Evolutionary conservation across 2,329 filamentous ascomycete species (phyloP).

Genomic region (Botrytis porri): DNA sequence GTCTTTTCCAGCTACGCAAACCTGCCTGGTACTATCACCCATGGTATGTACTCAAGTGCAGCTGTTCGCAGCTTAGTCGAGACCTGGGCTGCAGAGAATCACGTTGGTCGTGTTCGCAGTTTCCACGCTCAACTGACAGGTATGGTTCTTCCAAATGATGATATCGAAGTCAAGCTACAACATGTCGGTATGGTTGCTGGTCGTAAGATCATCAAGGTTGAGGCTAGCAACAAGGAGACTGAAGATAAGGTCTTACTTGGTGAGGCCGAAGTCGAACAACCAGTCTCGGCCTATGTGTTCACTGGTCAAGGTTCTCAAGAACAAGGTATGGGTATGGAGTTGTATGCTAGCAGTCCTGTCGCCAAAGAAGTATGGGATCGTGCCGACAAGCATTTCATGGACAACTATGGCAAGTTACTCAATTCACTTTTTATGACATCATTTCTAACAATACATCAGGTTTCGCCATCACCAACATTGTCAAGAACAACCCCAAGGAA

Average conservation of each 20-base stretch:
- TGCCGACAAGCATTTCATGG: slow-evolving; percentile 95
- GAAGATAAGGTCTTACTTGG: slow-evolving; percentile 95
- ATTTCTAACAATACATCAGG: slow-evolving; percentile 47
- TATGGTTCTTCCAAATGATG: slow-evolving; percentile 97
- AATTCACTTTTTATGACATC: slow-evolving; percentile 8
- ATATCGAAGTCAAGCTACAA: slow-evolving; percentile 90
- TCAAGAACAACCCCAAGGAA: slow-evolving; percentile 99
- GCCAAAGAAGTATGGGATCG: slow-evolving; percentile 98
- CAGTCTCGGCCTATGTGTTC: slow-evolving; percentile 94
- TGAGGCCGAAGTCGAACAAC: slow-evolving; percentile 97
- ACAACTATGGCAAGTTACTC: slow-evolving; percentile 79
- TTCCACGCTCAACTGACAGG: slow-evolving; percentile 97
- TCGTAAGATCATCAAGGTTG: slow-evolving; percentile 99
- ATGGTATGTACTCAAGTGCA: slow-evolving; percentile 99
- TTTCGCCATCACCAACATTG: slow-evolving; percentile 97
- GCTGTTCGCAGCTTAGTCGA: slow-evolving; percentile 94
- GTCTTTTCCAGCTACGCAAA: slow-evolving; percentile 96
- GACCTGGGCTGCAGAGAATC: slow-evolving; percentile 99
- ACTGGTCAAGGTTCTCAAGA: slow-evolving; percentile 98
- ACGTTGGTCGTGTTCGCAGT: slow-evolving; percentile 92
- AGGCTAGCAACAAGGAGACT: slow-evolving; percentile 90
- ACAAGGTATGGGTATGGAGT: slow-evolving; percentile 99
- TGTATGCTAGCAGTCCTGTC: slow-evolving; percentile 89
- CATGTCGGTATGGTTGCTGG: slow-evolving; percentile 97
- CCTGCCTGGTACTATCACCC: slow-evolving; percentile 93